phyloP scores from a whole-genome alignment of 2,329 filamentous ascomycete genomes.

The Cordyceps cateniannulata region DNA sequence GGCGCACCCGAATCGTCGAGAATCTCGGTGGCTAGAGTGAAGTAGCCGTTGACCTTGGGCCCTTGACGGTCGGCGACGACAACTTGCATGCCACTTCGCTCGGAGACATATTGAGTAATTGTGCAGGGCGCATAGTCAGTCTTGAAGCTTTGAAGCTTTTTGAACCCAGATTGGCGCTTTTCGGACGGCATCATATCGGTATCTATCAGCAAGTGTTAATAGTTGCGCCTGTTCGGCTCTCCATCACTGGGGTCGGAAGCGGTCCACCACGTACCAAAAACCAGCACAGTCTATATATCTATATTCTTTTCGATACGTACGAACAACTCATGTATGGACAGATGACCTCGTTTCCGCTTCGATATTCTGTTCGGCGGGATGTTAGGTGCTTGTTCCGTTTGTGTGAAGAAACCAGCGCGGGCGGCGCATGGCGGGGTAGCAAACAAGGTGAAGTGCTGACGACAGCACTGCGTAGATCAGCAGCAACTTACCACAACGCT shows the following conservation, averaged over 20 bases:
- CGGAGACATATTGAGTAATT: constrained; percentile 94
- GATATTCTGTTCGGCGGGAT: not conserved
- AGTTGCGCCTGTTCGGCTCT: not conserved
- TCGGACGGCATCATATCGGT: constrained; percentile 48
- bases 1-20: constrained; percentile 94
- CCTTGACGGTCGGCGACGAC: constrained; percentile 87
- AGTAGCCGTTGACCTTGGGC: constrained; percentile 93
- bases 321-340: too few species aligned
- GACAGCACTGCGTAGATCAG: not conserved
- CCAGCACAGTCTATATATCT: not conserved
- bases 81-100: constrained; percentile 88
- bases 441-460: not conserved
- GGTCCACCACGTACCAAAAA: not conserved
- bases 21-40: constrained; percentile 93
- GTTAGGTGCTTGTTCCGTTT: not conserved
- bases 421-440: constrained; percentile 9
- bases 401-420: not conserved
- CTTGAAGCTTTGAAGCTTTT: constrained; percentile 76
- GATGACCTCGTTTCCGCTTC: not conserved
- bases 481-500: not conserved
- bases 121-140: constrained; percentile 83
- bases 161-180: constrained; percentile 57
- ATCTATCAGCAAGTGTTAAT: not conserved
- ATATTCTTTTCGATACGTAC: not conserved
- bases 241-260: not conserved